A percentile compares a stretch with the other conserved stretches of the same genome.
These are phyloP conservation scores for Penicillium sp. DNA, from an alignment of 2,329 filamentous ascomycete genomes.

Conservation along the genomic window DNA sequence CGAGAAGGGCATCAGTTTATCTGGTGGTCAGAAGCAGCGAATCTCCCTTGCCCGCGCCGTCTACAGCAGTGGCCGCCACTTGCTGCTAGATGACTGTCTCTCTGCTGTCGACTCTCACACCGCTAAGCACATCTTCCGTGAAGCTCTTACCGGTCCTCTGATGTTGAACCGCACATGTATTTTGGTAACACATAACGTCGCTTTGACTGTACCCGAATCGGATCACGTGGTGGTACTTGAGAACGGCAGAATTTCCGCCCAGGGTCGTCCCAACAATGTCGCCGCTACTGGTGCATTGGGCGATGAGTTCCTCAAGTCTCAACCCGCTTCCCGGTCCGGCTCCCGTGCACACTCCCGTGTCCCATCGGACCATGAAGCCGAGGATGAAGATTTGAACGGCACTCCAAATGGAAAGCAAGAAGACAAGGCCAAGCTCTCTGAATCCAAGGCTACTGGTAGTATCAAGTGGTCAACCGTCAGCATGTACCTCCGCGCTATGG, in stretches of 20 bases:
- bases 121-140: conserved; percentile 95
- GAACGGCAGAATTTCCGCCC: conserved; percentile 74
- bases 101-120: conserved; percentile 97
- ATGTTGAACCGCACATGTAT: conserved; percentile 91
- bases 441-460: conserved; percentile 78
- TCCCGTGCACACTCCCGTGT: conserved; percentile 76
- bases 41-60: conserved; percentile 94
- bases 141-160: conserved; percentile 83
- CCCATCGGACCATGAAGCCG: conserved; percentile 67
- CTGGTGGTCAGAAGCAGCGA: conserved; percentile 94
- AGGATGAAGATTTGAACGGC: conserved; percentile 46
- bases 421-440: conserved; percentile 55
- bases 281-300: conserved; percentile 85
- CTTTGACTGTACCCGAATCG: conserved; percentile 78
- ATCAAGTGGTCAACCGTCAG: conserved; percentile 84
- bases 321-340: conserved; percentile 64
- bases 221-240: conserved; percentile 81
- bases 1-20: conserved; percentile 95
- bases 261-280: conserved; percentile 75
- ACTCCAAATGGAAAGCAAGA: conserved; percentile 46
- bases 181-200: conserved; percentile 90
- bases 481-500: conserved; percentile 87
- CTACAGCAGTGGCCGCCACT: conserved; percentile 90
- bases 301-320: conserved; percentile 77
- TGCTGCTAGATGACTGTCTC: conserved; percentile 90